Base-by-base conservation (phyloP, 805 yeast genomes). In the Candida glaebosa region DNA sequence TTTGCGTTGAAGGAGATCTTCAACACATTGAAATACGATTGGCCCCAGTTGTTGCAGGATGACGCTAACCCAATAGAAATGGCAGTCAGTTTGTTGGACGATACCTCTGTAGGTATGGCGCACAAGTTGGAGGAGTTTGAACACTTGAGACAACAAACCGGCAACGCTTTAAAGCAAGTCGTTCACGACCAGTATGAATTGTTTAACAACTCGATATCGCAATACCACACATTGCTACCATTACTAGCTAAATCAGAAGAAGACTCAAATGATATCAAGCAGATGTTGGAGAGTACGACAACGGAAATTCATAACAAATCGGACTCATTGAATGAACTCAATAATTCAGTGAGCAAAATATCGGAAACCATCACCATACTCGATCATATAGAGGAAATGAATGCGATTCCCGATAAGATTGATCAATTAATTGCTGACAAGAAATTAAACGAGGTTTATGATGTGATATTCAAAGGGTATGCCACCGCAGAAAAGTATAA, bases 51-150 rank as follows among this genome's bases (percentile, higher is more conserved):
- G n/a, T 48, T 69, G 9, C 56, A 53, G 16, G 60, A 56, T 12
- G 73, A 78, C 38, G 79, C 54, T 17, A 89, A 88, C 56, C 95
- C 96, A 1, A 72, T 93, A 35, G 96, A 88, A 51, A 69, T 83
- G 39, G 96, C 96, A 0, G 69, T 91, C 31, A 81, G 90, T 1
- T 69, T 93, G 43, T 67, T 89, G 53, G 97, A 91, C 60, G 83
- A 82, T 52, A 81, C 95, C 2, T 85, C 96, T 0, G 93, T 89
- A n/a, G 98, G 98, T 0, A 65, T 87, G 52, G 95, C 96, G 0
- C 83, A 82, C 52, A 78, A 82, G 45, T 71, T 73, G 43, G 72
- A 72, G 1, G 89, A 87, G 46, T 91, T 91, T 50, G 67, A 73
- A 33, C 73, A 75, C 37, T 61, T 88, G 34, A 79, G 82, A 46